Evolutionary conservation across 2,329 filamentous ascomycete species (phyloP).

Genomic region (Orbilia blumenaviensis): DNA sequence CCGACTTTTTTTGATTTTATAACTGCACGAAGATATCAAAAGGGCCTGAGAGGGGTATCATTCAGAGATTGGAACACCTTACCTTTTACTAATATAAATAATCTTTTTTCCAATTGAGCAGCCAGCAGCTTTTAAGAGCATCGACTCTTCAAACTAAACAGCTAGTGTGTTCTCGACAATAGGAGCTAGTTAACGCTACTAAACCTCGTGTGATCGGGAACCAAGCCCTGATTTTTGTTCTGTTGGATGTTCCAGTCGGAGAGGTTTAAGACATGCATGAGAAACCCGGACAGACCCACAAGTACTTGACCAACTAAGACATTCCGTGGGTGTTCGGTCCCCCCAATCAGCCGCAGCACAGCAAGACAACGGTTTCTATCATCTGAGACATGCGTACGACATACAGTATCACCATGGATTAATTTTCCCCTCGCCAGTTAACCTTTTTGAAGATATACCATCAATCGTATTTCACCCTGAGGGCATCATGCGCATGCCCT

Average conservation of each 20-base stretch:
- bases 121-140: neutral
- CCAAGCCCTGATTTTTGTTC: constrained; percentile 2
- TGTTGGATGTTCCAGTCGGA: constrained; percentile 9
- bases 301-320: constrained; percentile 7
- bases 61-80: neutral
- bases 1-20: neutral
- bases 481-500: neutral
- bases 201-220: constrained; percentile 18
- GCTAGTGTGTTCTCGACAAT: neutral
- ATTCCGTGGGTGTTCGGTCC: constrained; percentile 6
- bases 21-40: neutral
- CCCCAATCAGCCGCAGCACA: constrained; percentile 5
- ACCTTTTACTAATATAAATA: neutral
- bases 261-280: constrained; percentile 18
- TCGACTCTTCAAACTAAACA: neutral
- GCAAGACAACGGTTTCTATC: constrained; percentile 4
- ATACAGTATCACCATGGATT: neutral
- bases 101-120: neutral
- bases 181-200: neutral
- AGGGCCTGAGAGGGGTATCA: neutral
- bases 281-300: constrained; percentile 10
- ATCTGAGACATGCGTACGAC: constrained; percentile 14
- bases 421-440: neutral
- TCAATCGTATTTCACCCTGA: neutral
- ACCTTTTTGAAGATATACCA: neutral